A percentile compares a stretch with the other conserved stretches of the same genome.
phyloP scores from a whole-genome alignment of 2,329 filamentous ascomycete genomes.

The Sclerotiophoma versabilis region DNA sequence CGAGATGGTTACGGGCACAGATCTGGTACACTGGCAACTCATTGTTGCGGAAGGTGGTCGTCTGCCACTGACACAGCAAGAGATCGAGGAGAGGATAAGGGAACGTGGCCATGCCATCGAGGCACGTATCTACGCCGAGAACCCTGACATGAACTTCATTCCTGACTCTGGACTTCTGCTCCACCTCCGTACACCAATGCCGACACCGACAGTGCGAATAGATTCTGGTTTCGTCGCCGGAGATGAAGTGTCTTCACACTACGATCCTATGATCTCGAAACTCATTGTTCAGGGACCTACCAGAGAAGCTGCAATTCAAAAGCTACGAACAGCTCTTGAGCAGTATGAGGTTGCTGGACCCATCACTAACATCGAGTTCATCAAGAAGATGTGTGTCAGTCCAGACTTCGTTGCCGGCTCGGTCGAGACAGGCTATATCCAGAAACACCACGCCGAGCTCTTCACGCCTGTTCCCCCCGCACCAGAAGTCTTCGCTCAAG shows the following conservation, averaged over 20 bases:
- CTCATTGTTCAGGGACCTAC: constrained; percentile 86
- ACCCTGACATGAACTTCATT: constrained; percentile 88
- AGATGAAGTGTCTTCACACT: constrained; percentile 90
- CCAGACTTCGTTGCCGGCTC: constrained; percentile 83
- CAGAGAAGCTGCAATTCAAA: constrained; percentile 81
- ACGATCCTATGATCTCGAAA: constrained; percentile 99
- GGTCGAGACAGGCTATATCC: constrained; percentile 96
- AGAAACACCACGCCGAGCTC: constrained; percentile 81
- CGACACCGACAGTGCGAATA: constrained; percentile 78
- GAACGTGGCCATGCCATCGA: constrained; percentile 88
- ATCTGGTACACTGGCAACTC: constrained; percentile 95
- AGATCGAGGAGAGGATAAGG: constrained; percentile 74
- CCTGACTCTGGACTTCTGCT: constrained; percentile 90
- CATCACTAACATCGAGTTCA: constrained; percentile 94
- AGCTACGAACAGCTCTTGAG: constrained; percentile 79
- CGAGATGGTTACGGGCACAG: constrained; percentile 76
- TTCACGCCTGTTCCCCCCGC: constrained; percentile 70
- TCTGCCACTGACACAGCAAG: constrained; percentile 69
- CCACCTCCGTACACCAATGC: constrained; percentile 77
- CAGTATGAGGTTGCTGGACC: constrained; percentile 92
- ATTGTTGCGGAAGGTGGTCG: constrained; percentile 77
- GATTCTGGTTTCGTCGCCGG: constrained; percentile 93
- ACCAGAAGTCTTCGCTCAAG: constrained; percentile 83
- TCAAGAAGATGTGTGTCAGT: constrained; percentile 85
- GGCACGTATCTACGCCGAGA: constrained; percentile 95